A percentile compares a stretch with the other conserved stretches of the same genome.
These are phyloP conservation scores for Clavariopsis aquatica DNA, from an alignment of 495 filamentous ascomycete genomes.

Conservation along the genomic window DNA sequence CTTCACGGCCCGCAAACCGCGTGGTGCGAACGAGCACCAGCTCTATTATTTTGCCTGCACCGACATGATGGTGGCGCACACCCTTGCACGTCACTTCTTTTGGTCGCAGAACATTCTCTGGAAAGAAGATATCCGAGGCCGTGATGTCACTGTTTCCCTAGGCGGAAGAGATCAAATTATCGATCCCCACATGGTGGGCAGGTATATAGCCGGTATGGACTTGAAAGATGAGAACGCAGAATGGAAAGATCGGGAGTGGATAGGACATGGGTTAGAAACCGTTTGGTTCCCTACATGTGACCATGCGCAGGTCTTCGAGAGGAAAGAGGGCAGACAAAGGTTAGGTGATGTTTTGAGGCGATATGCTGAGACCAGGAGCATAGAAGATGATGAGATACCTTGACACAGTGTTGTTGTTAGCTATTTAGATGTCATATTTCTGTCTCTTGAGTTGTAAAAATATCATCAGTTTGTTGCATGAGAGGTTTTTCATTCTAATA, in stretches of 20 bases:
- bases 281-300: conserved; percentile 64
- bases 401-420: background rate
- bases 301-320: conserved; percentile 70
- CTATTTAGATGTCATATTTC: background rate
- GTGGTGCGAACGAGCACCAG: conserved; percentile 61
- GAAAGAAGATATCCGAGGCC: conserved; percentile 58
- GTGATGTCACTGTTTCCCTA: conserved; percentile 57
- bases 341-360: conserved; percentile 48
- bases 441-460: too few species aligned
- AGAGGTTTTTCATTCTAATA: too few species aligned
- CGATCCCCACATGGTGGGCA: conserved; percentile 57
- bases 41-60: conserved; percentile 68
- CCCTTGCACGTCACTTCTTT: conserved; percentile 63
- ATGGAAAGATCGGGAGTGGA: conserved; percentile 52
- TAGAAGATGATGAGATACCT: conserved; percentile 11
- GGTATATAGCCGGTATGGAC: conserved; percentile 52
- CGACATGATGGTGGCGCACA: conserved; percentile 63
- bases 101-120: conserved; percentile 69
- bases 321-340: conserved; percentile 42
- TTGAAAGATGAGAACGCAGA: conserved; percentile 19
- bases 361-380: conserved; percentile 42
- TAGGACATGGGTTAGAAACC: conserved; percentile 57
- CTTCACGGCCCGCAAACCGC: conserved; percentile 56
- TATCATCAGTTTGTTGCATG: too few species aligned
- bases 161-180: conserved; percentile 66